These are phyloP conservation scores for Calophaca sinica DNA, from an alignment of 306 rosid genomes.

Conservation along the genomic window DNA sequence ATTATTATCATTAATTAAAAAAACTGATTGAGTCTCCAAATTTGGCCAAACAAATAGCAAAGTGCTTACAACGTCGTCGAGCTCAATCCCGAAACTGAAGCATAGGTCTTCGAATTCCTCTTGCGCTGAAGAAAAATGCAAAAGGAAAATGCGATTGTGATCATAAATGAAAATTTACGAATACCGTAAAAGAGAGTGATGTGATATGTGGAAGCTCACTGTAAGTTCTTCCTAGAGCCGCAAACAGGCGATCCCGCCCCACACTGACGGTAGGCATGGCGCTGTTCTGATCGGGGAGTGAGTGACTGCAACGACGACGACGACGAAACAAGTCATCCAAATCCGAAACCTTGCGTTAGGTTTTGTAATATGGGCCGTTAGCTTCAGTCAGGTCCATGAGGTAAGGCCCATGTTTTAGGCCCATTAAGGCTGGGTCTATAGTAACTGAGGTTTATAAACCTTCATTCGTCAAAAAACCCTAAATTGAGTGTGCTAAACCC, in stretches of 20 bases:
- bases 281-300: conserved; percentile 33
- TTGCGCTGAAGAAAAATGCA: conserved; percentile 58
- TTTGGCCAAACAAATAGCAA: not conserved
- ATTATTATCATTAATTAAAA: not conserved
- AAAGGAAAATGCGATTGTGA: not conserved
- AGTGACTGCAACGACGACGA: conserved; percentile 28
- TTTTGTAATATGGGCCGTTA: not conserved
- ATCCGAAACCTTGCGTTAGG: conserved; percentile 11
- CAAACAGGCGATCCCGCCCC: conserved; percentile 86
- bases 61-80: conserved; percentile 83
- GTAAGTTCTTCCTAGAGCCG: conserved; percentile 74
- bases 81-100: conserved; percentile 92
- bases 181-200: not conserved
- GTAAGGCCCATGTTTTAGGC: not conserved
- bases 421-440: not conserved
- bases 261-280: conserved; percentile 89
- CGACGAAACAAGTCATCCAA: conserved; percentile 4
- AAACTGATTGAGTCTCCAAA: not conserved
- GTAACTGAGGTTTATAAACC: not conserved
- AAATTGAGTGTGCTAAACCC: conserved; percentile 6
- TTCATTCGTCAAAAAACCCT: conserved; percentile 6
- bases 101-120: conserved; percentile 91
- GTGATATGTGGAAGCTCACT: conserved; percentile 59
- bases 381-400: no score
- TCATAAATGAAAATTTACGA: not conserved